Conservation (phyloP, 495 filamentous ascomycete genomes). For the Lophiostoma macrostomum region DNA sequence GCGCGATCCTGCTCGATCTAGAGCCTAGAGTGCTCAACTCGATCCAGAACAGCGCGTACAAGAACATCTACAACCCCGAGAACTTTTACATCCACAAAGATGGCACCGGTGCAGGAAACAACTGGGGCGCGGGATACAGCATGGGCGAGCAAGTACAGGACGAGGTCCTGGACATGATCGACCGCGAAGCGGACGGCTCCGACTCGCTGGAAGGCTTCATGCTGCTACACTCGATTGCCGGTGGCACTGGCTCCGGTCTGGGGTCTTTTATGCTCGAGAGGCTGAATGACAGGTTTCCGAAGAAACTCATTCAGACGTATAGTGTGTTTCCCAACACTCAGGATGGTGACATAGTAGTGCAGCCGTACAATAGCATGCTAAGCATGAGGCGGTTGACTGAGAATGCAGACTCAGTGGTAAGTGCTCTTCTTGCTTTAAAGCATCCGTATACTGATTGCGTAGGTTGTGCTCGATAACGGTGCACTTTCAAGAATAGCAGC, state of each 20-base stretch:
- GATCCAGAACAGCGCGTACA: constrained; percentile 90
- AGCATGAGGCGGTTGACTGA: constrained; percentile 87
- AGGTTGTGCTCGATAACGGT: constrained; percentile 94
- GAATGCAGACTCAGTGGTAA: constrained; percentile 90
- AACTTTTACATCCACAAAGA: constrained; percentile 95
- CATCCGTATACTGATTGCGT: not conserved
- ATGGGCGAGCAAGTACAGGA: constrained; percentile 90
- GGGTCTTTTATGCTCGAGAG: constrained; percentile 94
- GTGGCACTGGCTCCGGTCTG: constrained; percentile 90
- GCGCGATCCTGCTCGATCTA: constrained; percentile 91
- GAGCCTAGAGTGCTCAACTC: constrained; percentile 89
- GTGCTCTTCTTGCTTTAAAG: constrained; percentile 8
- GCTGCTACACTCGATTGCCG: constrained; percentile 96
- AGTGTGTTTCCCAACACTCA: constrained; percentile 95
- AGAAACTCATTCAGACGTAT: constrained; percentile 98
- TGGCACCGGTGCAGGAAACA: constrained; percentile 91
- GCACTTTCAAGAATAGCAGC: constrained; percentile 91
- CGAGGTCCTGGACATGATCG: constrained; percentile 99
- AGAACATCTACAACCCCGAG: constrained; percentile 98
- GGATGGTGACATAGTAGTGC: constrained; percentile 88
- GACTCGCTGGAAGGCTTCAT: constrained; percentile 98
- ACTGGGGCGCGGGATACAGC: constrained; percentile 94
- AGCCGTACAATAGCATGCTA: constrained; percentile 95
- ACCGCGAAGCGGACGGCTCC: constrained; percentile 95
- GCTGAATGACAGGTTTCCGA: constrained; percentile 95